These are phyloP conservation scores for Myxozyma neotropica DNA, from an alignment of 805 yeast genomes.

Conservation along the genomic window DNA sequence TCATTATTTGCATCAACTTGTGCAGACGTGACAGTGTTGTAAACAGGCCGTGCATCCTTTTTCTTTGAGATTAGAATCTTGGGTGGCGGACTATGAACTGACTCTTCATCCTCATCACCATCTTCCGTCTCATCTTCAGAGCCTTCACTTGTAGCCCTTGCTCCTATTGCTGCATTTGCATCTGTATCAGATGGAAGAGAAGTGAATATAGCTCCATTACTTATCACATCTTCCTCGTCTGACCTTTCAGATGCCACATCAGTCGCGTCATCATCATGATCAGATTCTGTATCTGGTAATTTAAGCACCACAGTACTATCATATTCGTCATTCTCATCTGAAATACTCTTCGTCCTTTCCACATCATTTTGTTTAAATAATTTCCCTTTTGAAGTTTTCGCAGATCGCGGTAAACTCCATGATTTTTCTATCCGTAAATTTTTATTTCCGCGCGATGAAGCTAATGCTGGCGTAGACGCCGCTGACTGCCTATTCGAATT, in stretches of 20 bases:
- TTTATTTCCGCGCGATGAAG: background rate
- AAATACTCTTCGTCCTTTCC: background rate
- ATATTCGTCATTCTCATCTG: background rate
- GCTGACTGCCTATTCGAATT: too few species aligned
- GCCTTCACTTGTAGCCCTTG: background rate
- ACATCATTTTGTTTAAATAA: background rate
- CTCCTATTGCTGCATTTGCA: too few species aligned
- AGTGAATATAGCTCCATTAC: too few species aligned
- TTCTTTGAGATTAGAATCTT: conserved; percentile 3
- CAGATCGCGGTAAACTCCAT: background rate
- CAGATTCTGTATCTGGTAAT: background rate
- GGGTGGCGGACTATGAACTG: conserved; percentile 1
- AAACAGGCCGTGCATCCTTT: background rate
- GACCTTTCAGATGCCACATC: background rate
- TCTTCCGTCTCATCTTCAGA: background rate
- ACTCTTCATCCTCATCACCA: background rate
- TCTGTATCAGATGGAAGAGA: too few species aligned
- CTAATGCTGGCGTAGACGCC: background rate
- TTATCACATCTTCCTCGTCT: background rate
- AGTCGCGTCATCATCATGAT: conserved; percentile 5
- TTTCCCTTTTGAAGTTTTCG: background rate
- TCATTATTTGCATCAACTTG: conserved; percentile 12
- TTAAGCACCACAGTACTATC: background rate
- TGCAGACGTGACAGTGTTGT: background rate
- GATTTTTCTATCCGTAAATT: too few species aligned